Evolutionary conservation across 495 filamentous ascomycete genomes (phyloP).

Genomic region (Gamarada debralockiae): DNA sequence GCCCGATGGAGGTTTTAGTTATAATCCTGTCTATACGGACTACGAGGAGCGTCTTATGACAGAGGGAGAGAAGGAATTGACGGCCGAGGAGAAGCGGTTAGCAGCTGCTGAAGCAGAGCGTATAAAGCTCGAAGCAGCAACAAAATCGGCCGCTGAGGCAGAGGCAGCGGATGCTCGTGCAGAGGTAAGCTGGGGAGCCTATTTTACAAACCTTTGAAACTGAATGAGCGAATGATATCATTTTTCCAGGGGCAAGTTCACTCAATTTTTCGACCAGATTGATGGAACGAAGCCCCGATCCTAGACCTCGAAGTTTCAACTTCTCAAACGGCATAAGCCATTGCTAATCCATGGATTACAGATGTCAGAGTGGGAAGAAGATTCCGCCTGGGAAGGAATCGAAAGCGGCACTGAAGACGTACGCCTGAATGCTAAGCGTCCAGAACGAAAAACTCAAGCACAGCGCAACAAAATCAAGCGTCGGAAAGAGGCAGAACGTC

Average conservation of each 20-base stretch:
- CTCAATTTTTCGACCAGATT: no score
- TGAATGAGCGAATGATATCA: no score
- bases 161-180: conserved; percentile 63
- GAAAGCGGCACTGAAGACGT: conserved; percentile 62
- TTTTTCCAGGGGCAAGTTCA: no score
- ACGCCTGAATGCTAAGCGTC: conserved; percentile 63
- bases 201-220: no score
- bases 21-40: conserved; percentile 83
- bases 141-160: conserved; percentile 54
- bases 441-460: conserved; percentile 76
- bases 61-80: conserved; percentile 74
- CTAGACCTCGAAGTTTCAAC: no score
- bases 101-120: conserved; percentile 61
- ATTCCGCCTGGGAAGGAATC: conserved; percentile 84
- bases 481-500: conserved; percentile 79
- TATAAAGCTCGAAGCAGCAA: conserved; percentile 46
- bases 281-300: no score
- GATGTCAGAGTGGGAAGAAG: conserved; percentile 69
- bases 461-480: conserved; percentile 85
- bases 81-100: conserved; percentile 73
- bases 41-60: conserved; percentile 71
- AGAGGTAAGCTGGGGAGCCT: no score
- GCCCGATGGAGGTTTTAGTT: conserved; percentile 79
- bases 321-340: no score
- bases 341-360: no score